A percentile compares a stretch with the other conserved stretches of the same genome.
Evolutionary conservation across 768 basidiomycete genomes (phyloP).

Genomic region (Trichaptum fuscoviolaceum): DNA sequence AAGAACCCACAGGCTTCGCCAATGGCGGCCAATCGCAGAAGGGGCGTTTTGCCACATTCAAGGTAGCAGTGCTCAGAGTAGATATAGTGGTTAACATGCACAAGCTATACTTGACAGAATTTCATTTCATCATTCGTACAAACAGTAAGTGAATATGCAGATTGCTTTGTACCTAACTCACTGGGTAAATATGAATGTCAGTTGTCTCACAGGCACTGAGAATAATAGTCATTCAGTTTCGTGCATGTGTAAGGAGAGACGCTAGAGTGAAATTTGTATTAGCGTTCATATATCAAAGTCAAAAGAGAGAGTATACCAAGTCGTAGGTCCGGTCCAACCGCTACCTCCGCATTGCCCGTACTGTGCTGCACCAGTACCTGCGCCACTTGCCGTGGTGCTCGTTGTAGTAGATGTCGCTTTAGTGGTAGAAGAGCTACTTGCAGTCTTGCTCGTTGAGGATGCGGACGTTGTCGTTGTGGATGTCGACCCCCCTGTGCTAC

Average conservation of each 20-base stretch:
- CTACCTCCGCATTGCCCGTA: conserved; percentile 5
- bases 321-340: conserved; percentile 4
- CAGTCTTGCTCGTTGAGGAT: neutral
- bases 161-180: no score
- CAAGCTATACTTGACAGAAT: no score
- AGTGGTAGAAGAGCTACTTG: neutral
- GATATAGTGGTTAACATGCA: no score
- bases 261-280: neutral
- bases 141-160: no score
- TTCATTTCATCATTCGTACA: no score
- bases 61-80: no score
- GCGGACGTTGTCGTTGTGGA: neutral
- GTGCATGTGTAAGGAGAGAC: conserved; percentile 5
- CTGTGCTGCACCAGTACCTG: neutral
- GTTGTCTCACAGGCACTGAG: neutral
- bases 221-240: neutral
- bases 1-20: no score
- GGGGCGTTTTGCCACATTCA: no score
- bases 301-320: neutral
- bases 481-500: neutral
- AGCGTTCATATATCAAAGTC: neutral
- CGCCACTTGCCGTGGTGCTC: neutral
- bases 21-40: no score
- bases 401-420: neutral
- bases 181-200: neutral